Evolutionary conservation across 495 filamentous ascomycete genomes (phyloP).

Genomic region (Penicillium cinerascens): DNA sequence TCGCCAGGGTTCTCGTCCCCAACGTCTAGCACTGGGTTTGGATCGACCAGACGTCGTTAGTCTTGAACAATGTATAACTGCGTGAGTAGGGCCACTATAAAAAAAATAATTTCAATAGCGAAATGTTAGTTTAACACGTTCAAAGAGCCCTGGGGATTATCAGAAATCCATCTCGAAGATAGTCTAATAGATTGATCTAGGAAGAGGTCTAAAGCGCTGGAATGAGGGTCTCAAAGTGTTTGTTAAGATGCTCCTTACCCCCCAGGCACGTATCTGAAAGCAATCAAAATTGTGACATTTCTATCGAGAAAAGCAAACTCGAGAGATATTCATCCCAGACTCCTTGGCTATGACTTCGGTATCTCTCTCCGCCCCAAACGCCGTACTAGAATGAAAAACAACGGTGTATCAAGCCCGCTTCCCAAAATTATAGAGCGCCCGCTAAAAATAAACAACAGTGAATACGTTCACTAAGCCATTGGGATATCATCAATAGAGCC

Average conservation of each 20-base stretch:
- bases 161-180: too few species aligned
- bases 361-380: background rate
- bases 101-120: too few species aligned
- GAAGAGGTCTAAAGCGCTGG: too few species aligned
- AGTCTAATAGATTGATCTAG: too few species aligned
- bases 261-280: too few species aligned
- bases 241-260: too few species aligned
- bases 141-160: too few species aligned
- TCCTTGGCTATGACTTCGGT: background rate
- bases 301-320: background rate
- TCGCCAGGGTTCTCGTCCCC: constrained; percentile 48
- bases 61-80: background rate
- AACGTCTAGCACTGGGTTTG: constrained; percentile 83
- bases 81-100: background rate
- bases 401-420: constrained; percentile 1
- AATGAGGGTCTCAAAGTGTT: too few species aligned
- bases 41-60: constrained; percentile 76
- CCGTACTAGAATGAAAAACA: background rate
- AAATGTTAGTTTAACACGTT: too few species aligned
- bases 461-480: constrained; percentile 13
- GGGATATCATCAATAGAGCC: constrained; percentile 40
- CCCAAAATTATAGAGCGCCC: background rate
- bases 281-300: background rate
- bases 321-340: background rate
- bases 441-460: constrained; percentile 9